Conservation (phyloP, 495 filamentous ascomycete species). For the Penicillium antarcticum region DNA sequence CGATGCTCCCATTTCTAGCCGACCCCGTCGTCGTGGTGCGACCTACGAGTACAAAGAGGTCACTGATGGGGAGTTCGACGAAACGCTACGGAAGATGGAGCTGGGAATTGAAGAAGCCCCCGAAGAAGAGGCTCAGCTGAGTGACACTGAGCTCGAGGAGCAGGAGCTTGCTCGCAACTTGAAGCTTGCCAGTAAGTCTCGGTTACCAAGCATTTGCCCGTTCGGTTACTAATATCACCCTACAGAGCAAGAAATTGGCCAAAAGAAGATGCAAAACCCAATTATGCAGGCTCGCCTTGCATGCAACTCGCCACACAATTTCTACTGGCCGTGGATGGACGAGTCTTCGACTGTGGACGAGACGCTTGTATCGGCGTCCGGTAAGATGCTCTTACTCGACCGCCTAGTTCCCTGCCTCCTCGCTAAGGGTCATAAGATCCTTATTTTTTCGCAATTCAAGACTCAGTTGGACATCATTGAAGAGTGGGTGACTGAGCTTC, state of each 20-base stretch:
- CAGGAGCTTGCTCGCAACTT: slow-evolving; percentile 67
- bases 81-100: slow-evolving; percentile 61
- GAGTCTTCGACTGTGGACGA: slow-evolving; percentile 59
- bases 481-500: slow-evolving; percentile 72
- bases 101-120: slow-evolving; percentile 47
- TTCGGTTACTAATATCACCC: slow-evolving; percentile 8
- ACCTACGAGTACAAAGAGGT: slow-evolving; percentile 68
- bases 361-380: slow-evolving; percentile 76
- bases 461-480: slow-evolving; percentile 88
- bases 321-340: slow-evolving; percentile 85
- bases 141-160: slow-evolving; percentile 56
- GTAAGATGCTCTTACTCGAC: slow-evolving; percentile 94
- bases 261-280: slow-evolving; percentile 93
- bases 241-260: slow-evolving; percentile 72
- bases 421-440: slow-evolving; percentile 74
- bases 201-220: background rate
- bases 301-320: slow-evolving; percentile 93
- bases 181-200: slow-evolving; percentile 67
- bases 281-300: slow-evolving; percentile 88
- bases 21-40: slow-evolving; percentile 39
- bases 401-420: slow-evolving; percentile 77
- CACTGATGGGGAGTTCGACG: slow-evolving; percentile 71
- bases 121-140: slow-evolving; percentile 51
- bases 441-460: slow-evolving; percentile 97
- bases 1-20: slow-evolving; percentile 38